These are phyloP conservation scores for Brassica balearica DNA, from an alignment of 441 rosid species.

Conservation along the genomic window DNA sequence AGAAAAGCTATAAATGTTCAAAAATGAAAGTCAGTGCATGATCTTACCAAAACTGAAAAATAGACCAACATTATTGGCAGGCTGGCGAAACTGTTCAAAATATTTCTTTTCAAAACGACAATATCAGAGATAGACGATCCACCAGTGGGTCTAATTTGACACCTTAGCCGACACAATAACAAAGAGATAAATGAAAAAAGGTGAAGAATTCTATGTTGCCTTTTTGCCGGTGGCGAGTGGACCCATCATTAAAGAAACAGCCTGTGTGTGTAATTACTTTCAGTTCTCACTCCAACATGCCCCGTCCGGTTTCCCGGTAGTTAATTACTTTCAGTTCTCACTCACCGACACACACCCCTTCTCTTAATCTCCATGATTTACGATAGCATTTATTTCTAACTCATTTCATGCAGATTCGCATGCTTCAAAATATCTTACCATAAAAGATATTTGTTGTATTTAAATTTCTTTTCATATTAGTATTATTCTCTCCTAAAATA, in stretches of 20 bases:
- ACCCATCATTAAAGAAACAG: slow-evolving; percentile 32
- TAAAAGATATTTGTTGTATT: no score
- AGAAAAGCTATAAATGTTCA: background rate
- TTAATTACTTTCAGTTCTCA: slow-evolving; percentile 19
- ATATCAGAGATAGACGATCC: background rate
- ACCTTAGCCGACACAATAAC: slow-evolving; percentile 19
- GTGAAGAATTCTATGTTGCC: slow-evolving; percentile 30
- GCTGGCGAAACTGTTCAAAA: background rate
- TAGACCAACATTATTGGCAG: background rate
- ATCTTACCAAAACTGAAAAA: background rate
- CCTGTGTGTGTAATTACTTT: slow-evolving; percentile 8
- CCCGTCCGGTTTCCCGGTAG: slow-evolving; percentile 30
- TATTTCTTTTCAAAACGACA: background rate
- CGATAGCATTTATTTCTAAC: background rate
- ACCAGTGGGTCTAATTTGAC: background rate
- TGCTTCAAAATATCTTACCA: background rate
- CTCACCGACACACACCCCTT: slow-evolving; percentile 37
- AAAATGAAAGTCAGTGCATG: background rate
- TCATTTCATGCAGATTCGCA: background rate
- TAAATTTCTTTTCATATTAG: no score
- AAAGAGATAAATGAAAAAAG: background rate
- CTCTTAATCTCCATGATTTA: background rate
- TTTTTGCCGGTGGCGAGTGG: slow-evolving; percentile 40
- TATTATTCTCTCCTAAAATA: no score
- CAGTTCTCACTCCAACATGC: background rate